These are phyloP conservation scores for Wickerhamomyces sp. DNA, from an alignment of 1,139 yeast genomes.

Conservation along the genomic window DNA sequence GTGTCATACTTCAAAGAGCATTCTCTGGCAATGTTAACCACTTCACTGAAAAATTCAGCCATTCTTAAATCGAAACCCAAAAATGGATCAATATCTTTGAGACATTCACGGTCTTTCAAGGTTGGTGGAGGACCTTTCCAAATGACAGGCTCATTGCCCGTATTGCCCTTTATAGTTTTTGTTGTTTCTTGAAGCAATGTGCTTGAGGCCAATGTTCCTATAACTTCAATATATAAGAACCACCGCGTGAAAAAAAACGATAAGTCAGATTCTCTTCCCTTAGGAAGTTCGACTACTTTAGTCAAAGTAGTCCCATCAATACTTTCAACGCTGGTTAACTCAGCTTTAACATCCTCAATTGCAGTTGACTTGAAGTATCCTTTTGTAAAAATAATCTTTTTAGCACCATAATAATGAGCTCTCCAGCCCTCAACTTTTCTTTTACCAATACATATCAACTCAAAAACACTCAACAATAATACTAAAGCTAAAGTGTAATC, in stretches of 20 bases:
- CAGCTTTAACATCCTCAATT: not conserved
- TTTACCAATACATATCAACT: slow-evolving; percentile 41
- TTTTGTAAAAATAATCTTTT: slow-evolving; percentile 61
- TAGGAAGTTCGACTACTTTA: slow-evolving; percentile 8
- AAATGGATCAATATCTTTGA: slow-evolving; percentile 49
- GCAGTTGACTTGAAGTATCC: slow-evolving; percentile 34
- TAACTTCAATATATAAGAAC: slow-evolving; percentile 68
- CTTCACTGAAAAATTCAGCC: slow-evolving; percentile 45
- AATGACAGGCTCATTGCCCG: slow-evolving; percentile 6
- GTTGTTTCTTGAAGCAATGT: slow-evolving; percentile 12
- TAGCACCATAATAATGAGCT: slow-evolving; percentile 65
- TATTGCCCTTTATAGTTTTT: slow-evolving; percentile 1
- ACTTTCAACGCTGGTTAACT: not conserved
- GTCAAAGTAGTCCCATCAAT: not conserved
- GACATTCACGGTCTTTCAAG: slow-evolving; percentile 7
- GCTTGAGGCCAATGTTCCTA: slow-evolving; percentile 48
- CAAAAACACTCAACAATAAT: slow-evolving; percentile 57
- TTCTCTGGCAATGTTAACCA: slow-evolving; percentile 40
- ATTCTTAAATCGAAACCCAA: slow-evolving; percentile 56
- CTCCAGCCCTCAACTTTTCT: slow-evolving; percentile 45
- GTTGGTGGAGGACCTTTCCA: slow-evolving; percentile 26
- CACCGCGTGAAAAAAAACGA: slow-evolving; percentile 62
- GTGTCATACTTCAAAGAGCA: slow-evolving; percentile 10
- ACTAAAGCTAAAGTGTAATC: slow-evolving; percentile 68
- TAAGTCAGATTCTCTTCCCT: slow-evolving; percentile 35